These are phyloP conservation scores for Mycena floridula DNA, from an alignment of 768 basidiomycete species.

Conservation along the genomic window DNA sequence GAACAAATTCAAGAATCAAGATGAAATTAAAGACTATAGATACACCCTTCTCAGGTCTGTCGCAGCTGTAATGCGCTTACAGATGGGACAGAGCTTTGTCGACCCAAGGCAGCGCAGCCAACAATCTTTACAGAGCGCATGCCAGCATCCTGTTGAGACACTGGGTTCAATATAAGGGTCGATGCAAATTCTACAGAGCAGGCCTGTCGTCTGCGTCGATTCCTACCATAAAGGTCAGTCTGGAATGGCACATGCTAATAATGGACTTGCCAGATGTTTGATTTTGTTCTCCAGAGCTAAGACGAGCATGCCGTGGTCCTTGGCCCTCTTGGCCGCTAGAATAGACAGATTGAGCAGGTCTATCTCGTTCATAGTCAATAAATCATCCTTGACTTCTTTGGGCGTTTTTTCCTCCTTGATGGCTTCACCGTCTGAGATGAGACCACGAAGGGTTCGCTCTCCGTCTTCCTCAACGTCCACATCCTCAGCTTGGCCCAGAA, in stretches of 20 bases:
- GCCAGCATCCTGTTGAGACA: conserved; percentile 82
- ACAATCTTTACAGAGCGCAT: conserved; percentile 76
- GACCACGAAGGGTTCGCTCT: conserved; percentile 39
- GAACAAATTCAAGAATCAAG: too few relatives aligned
- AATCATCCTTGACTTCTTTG: conserved; percentile 26
- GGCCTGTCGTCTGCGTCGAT: conserved; percentile 30
- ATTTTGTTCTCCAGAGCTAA: conserved; percentile 58
- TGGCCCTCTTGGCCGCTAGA: conserved; percentile 38
- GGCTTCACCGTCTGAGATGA: conserved; percentile 48
- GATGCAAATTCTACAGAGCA: conserved; percentile 72
- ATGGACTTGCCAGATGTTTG: conserved; percentile 42
- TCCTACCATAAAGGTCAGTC: too few relatives aligned
- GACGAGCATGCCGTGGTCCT: conserved; percentile 43
- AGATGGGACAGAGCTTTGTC: conserved; percentile 81
- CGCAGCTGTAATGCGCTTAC: conserved; percentile 78
- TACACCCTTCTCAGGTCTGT: conserved; percentile 74
- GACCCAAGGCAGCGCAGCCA: conserved; percentile 82
- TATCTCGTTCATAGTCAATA: conserved; percentile 33
- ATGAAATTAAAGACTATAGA: too few relatives aligned
- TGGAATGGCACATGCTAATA: too few relatives aligned
- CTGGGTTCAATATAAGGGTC: conserved; percentile 76
- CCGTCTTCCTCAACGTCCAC: conserved; percentile 21
- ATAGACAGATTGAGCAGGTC: conserved; percentile 47
- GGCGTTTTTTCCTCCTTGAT: conserved; percentile 18
- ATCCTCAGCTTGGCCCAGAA: conserved; percentile 26